Evolutionary conservation across 345 rosid species (phyloP), one percentile per base, ranked within the genome.

Genomic region (Boechera divaricarpa): DNA sequence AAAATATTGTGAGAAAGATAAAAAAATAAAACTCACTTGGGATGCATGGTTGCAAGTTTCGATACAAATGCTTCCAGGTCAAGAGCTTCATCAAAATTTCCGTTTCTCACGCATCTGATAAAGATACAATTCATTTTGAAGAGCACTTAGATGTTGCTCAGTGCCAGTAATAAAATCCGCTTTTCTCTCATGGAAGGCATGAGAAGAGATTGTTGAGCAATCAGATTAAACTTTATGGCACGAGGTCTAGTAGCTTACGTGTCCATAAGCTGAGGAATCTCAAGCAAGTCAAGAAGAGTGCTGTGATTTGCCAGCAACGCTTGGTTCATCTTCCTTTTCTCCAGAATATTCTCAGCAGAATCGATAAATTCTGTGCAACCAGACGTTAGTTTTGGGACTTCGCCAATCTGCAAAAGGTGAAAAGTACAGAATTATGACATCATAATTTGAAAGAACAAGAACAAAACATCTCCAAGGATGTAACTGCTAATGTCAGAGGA

Each of bases 191-290:
- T 39, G 41, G 10, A 49, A 71, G 63, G 15, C 38, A 65, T 49
- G 41, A 59, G 73, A 42, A 78, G 63, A 72, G 11, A 56, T 51
- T 21, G 72, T 49, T 47, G 0, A 53, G 47, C 38, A 39, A 21
- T 16, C 41, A 54, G 31, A 35, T 62, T 48, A 13, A 44, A 41
- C 2, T 0, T 41, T 36, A 29, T 35, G 48, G 70, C 60, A 42
- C 7, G 16, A 72, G 29, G 75, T 31, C 52, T 44, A 69, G 28
- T 54, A 54, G 83, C 95, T 55, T 87, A 92, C 98, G 99, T 95
- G 84, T 95, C 99, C 99, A 95, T 95, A 67, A 95, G 99, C 82
- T 95, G 99, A 80, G 98, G 99, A 76, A 95, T 95, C 84, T 95
- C 99, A 69, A 95, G 99, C 89, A 95, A 88, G 82, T 95, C 99